A percentile compares a stretch with the other conserved stretches of the same genome.
These are phyloP conservation scores for Ceratocystis ficicola DNA, from an alignment of 2,329 filamentous ascomycete species.

Conservation along the genomic window DNA sequence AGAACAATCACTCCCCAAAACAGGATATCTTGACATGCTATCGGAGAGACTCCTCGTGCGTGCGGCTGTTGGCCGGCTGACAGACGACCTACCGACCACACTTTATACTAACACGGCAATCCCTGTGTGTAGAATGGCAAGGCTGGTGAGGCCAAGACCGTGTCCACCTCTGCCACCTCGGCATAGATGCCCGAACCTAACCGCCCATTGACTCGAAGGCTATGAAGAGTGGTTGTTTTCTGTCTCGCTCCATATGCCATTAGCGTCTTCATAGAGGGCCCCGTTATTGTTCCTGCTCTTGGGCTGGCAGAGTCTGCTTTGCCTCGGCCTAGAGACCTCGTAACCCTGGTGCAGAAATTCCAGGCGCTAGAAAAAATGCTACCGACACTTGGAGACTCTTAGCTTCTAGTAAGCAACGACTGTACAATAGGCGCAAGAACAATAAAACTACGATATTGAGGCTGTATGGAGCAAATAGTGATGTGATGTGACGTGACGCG, in stretches of 20 bases:
- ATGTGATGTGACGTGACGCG: neutral
- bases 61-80: neutral
- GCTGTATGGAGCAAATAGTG: too few species aligned
- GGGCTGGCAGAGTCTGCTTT: neutral
- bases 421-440: slow-evolving; percentile 16
- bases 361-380: neutral
- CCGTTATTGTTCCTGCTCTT: neutral
- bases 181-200: slow-evolving; percentile 11
- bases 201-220: neutral
- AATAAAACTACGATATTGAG: slow-evolving; percentile 9
- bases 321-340: neutral
- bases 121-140: slow-evolving; percentile 60
- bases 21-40: too few species aligned
- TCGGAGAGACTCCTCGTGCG: too few species aligned
- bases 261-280: neutral
- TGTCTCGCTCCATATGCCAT: neutral
- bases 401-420: slow-evolving; percentile 5
- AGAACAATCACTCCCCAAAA: too few species aligned
- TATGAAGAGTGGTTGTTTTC: neutral
- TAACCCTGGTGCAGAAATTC: neutral
- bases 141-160: slow-evolving; percentile 64
- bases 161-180: slow-evolving; percentile 40
- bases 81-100: neutral
- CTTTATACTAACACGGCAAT: slow-evolving; percentile 23
- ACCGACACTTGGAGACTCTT: neutral